These are phyloP conservation scores for Teratosphaeria destructans DNA, from an alignment of 2,329 filamentous ascomycete species.

Conservation along the genomic window DNA sequence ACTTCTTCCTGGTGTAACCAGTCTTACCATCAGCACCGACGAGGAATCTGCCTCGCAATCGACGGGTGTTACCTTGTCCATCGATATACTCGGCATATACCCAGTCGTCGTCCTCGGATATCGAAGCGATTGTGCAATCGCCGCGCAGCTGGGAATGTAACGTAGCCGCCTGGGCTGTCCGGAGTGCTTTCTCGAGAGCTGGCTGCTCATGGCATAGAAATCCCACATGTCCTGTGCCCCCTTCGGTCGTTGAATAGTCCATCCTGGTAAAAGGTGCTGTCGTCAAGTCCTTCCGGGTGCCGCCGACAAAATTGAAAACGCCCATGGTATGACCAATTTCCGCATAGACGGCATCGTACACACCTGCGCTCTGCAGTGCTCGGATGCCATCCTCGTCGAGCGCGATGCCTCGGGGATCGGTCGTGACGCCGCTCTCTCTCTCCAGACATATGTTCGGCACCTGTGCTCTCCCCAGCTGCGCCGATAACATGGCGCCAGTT, in stretches of 20 bases:
- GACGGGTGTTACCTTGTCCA: neutral
- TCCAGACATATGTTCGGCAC: conserved; percentile 1
- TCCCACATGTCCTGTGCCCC: conserved; percentile 1
- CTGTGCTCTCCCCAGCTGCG: neutral
- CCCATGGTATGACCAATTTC: neutral
- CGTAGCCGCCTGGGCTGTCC: neutral
- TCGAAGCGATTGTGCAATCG: neutral
- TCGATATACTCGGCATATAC: neutral
- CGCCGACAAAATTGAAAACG: neutral
- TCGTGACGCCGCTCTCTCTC: neutral
- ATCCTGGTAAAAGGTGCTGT: neutral
- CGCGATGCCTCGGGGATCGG: conserved; percentile 2
- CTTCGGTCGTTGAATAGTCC: neutral
- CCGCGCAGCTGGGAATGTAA: neutral
- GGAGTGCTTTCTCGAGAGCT: conserved; percentile 1
- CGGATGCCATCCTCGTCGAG: conserved; percentile 4
- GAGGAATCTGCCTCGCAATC: neutral
- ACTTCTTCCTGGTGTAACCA: conserved; percentile 1
- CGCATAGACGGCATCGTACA: neutral
- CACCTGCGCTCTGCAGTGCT: neutral
- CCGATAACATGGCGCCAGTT: conserved; percentile 4
- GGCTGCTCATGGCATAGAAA: conserved; percentile 4
- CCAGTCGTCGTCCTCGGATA: neutral
- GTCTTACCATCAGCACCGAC: conserved; percentile 4
- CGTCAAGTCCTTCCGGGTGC: neutral